phyloP scores from a whole-genome alignment of 129 eudicot species.

The Lactuca saligna region DNA sequence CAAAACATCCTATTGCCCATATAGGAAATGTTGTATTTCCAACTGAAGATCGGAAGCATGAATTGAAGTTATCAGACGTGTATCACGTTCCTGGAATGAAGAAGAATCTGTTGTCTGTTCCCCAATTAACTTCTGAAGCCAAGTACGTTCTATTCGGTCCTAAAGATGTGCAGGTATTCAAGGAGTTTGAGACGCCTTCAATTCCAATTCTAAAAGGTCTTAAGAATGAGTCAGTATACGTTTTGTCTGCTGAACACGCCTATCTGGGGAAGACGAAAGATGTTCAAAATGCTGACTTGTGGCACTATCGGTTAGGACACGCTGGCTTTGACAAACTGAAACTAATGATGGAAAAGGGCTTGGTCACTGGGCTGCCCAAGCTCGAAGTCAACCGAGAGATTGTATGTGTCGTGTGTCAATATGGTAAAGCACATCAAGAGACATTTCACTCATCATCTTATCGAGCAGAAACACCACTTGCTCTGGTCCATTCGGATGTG shows the following conservation, averaged over 20 bases:
- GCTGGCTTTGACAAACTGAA: neutral
- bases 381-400: neutral
- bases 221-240: neutral
- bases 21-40: no score
- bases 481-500: slow-evolving; percentile 10
- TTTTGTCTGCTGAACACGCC: slow-evolving; percentile 9
- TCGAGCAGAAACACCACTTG: slow-evolving; percentile 1
- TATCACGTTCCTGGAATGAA: no score
- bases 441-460: neutral
- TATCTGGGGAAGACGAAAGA: neutral
- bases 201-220: slow-evolving; percentile 2
- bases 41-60: no score
- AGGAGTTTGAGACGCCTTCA: neutral
- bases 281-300: neutral
- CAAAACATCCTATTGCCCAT: neutral
- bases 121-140: no score
- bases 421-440: neutral
- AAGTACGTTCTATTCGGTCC: slow-evolving; percentile 13
- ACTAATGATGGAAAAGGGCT: neutral
- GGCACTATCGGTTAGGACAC: slow-evolving; percentile 13
- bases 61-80: no score
- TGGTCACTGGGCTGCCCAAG: neutral
- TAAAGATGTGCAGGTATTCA: neutral
- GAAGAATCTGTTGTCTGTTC: no score
- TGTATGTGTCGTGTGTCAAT: neutral